Base-by-base conservation (phyloP, 202 grass and related monocot species). In the Carex sylvatica region DNA sequence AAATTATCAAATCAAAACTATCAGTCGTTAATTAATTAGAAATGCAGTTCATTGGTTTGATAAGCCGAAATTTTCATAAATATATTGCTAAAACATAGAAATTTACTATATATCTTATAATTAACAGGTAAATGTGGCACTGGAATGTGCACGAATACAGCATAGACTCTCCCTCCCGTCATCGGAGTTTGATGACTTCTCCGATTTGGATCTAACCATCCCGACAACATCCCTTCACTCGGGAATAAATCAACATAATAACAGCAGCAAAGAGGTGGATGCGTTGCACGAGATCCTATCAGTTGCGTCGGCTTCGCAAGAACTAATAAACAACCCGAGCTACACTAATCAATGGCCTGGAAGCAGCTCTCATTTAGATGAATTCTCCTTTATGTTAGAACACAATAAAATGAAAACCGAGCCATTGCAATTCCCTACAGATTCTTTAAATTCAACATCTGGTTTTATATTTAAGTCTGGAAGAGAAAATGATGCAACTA, bases 251-350 rank as follows among this genome's bases (percentile, higher is more conserved):
- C 86, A 86, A 62, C 80, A 75, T 46, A 86, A 49, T 14, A 49
- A 46, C 10, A 49, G 85, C 65, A 84, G 82, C 20, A 88, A 91
- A 63, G 88, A 97, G 28, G 65, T 93, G 12, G 92, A 98, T 85
- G 85, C 94, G 4, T 84, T 95, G 82, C 95, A 98, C 54, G 95
- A 98, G 88, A 95, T 95, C 86, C 88, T 95, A 53, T 93, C 91
- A 0, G 95, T 93, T 2, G 92, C 92, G 2, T 91, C 95, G 0
- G 91, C 92, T 19, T 95, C 95, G 0, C 87, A 95, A 55, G 91
- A 98, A 80, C 86, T 90, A 22, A 89, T 98, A 54, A 80, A 90
- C 9, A 87, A 87, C 67, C 84, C 87, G 3, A 69, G 63, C 82
- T 69, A 68, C 42, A 55, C 20, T 28, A 28, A 82, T 69, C 52